Conservation (phyloP, 2,329 filamentous ascomycete genomes). For the Venturia asperata region DNA sequence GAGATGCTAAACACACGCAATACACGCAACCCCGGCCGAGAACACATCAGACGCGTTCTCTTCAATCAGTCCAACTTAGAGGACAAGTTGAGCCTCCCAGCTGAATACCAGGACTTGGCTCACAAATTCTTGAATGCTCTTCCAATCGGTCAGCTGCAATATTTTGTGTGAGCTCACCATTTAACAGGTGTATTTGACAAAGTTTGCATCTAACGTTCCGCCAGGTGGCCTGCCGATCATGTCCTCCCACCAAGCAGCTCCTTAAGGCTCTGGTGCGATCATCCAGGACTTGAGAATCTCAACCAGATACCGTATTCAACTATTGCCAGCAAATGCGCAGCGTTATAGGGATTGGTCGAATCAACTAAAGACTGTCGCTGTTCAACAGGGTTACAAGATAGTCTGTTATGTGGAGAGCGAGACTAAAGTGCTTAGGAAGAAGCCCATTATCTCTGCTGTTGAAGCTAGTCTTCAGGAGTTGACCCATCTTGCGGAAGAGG, state of each 20-base stretch:
- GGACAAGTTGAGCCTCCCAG: conserved; percentile 1
- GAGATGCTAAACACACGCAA: background rate
- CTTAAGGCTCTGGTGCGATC: conserved; percentile 10
- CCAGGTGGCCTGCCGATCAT: too few relatives aligned
- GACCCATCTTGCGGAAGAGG: background rate
- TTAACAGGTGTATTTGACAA: background rate
- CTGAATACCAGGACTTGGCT: background rate
- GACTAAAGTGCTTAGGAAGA: background rate
- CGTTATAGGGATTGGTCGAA: background rate
- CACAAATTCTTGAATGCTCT: background rate
- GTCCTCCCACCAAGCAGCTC: too few relatives aligned
- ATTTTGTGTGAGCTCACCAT: background rate
- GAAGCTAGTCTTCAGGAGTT: background rate
- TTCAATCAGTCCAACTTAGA: conserved; percentile 1
- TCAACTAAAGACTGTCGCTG: background rate
- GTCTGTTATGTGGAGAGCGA: background rate
- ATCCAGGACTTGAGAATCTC: background rate
- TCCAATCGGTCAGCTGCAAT: background rate
- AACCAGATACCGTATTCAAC: background rate
- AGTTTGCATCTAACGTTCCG: background rate
- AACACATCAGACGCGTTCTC: conserved; percentile 2
- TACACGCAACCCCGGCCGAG: background rate
- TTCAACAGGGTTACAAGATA: background rate
- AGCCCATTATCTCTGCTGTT: background rate
- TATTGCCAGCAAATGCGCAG: background rate